Evolutionary conservation across 306 rosid species (phyloP).

Genomic region (Calophaca sinica): DNA sequence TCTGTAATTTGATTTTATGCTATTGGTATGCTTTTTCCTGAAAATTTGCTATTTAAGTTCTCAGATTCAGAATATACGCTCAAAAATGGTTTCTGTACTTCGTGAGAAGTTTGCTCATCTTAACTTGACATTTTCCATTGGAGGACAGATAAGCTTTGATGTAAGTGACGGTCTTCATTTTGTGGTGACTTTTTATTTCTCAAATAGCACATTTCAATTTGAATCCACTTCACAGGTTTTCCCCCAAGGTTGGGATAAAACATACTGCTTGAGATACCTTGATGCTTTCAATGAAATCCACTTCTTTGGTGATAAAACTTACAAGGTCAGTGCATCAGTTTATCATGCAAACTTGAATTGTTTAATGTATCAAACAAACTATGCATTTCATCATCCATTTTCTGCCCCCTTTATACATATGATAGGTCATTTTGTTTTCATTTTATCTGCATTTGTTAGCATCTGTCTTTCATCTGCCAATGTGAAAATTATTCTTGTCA

Average conservation of each 20-base stretch:
- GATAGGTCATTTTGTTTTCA: too few relatives aligned
- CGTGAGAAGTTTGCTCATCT: constrained; percentile 87
- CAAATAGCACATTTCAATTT: constrained; percentile 19
- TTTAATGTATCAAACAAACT: background rate
- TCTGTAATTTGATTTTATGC: too few relatives aligned
- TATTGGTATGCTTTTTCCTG: background rate
- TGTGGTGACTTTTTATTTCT: constrained; percentile 32
- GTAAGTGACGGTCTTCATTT: constrained; percentile 54
- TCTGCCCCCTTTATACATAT: too few relatives aligned
- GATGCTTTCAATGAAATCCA: constrained; percentile 78
- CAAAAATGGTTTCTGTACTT: constrained; percentile 73
- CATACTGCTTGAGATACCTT: constrained; percentile 83
- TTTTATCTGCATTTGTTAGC: too few relatives aligned
- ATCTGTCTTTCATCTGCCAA: too few relatives aligned
- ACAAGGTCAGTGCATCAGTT: constrained; percentile 61
- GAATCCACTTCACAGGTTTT: constrained; percentile 64
- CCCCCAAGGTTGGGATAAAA: constrained; percentile 97
- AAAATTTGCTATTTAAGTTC: constrained; percentile 41
- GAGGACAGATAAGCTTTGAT: constrained; percentile 96
- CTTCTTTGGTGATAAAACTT: constrained; percentile 94
- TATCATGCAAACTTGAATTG: background rate
- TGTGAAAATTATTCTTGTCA: too few relatives aligned
- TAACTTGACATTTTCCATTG: constrained; percentile 82
- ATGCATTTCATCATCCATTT: too few relatives aligned
- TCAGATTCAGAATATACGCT: constrained; percentile 81